Base-by-base conservation (phyloP, 2,329 filamentous ascomycete species). In the Dothideomycetidae sp. region DNA sequence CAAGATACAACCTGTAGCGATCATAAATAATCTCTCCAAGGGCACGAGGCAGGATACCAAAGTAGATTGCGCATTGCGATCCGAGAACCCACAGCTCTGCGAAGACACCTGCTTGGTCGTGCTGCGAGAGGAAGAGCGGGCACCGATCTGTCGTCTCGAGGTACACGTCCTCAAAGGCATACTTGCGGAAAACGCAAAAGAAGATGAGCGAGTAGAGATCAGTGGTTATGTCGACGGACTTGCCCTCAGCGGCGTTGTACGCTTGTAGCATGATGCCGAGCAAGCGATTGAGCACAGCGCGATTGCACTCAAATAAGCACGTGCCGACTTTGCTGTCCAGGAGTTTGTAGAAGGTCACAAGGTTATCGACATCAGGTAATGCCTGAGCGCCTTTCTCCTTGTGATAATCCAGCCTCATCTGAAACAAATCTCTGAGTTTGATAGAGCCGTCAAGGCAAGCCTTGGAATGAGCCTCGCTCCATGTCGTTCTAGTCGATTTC, bases 31-130 rank as follows among this genome's bases (percentile, higher is more conserved):
- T 35, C 10, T 42, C 42, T 15, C 43, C 43, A n/a, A 45, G 28
- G 5, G 41, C 30, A n/a, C 43, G 32, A 3, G 43, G 43, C 7
- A 37, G 33, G 33, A 76, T 63, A 41, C 72, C 71, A 41, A 77
- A 74, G 48, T 75, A 77, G 1, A 67, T 62, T 42, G 75, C 71
- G 47, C 73, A 78, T 37, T 72, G 68, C 3, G 73, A 76, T 1
- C 73, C 73, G 2, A 76, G 57, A 0, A 71, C 73, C 53, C 74
- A 77, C 0, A 74, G 65, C 49, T 77, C 73, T 1, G 73, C 67
- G 46, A 77, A 77, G 5, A 71, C 71, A 19, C 71, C 73, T 10
- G 73, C 72, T 50, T 78, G 73, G 40, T 77, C 73, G 2, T 71
- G 60, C 39, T 74, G 72, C 13, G 67, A 62, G 37, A 74, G 70